Evolutionary conservation across 2,329 filamentous ascomycete species (phyloP), one percentile per base, ranked within the genome.

Genomic region (Hymenoscyphus fraxineus): DNA sequence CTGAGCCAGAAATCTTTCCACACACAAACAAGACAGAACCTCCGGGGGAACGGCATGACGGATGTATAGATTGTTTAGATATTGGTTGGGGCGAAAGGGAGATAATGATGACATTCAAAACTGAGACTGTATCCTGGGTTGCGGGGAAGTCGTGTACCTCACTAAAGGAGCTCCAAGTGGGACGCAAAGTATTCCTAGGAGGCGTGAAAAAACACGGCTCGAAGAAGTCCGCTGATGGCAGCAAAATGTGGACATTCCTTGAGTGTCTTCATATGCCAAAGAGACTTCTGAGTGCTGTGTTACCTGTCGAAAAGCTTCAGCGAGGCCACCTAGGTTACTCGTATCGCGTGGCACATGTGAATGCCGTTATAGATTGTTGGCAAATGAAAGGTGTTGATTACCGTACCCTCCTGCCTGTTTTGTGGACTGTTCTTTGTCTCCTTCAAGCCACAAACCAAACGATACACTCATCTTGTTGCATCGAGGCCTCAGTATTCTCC

Each of bases 41-140:
- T 55, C 58, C 55, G 63, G 63, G 27, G 63, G 27, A 63, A 51
- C 60, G 64, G 64, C 47, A 63, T 65, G 64, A 65, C 56, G 41
- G 19, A 59, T 10, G 55, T 6, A 47, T 61, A 62, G 16, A 59
- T 65, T 65, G 63, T 19, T 44, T 59, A 56, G 62, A 65, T 62
- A 44, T 62, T 59, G 63, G 56, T 62, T 56, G 38, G n/a, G 35
- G 41, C 38, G 56, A 58, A 61, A 39, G 31, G n/a, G 31, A 32
- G 15, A 27, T 57, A 40, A 38, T 41, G 19, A 15, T 58, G 56
- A 39, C 6, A 19, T 39, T 38, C 19, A 31, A 39, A 39, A 19
- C 12, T 58, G 12, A 5, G 31, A 19, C 56, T 27, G 32, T 58
- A 10, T 39, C 16, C 56, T 58, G 19, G 44, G 22, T 51, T 19